A percentile compares a stretch with the other conserved stretches of the same genome.
These are phyloP conservation scores for Trichopus zeylanicus DNA, from an alignment of 116 monocot genomes.

Conservation along the genomic window DNA sequence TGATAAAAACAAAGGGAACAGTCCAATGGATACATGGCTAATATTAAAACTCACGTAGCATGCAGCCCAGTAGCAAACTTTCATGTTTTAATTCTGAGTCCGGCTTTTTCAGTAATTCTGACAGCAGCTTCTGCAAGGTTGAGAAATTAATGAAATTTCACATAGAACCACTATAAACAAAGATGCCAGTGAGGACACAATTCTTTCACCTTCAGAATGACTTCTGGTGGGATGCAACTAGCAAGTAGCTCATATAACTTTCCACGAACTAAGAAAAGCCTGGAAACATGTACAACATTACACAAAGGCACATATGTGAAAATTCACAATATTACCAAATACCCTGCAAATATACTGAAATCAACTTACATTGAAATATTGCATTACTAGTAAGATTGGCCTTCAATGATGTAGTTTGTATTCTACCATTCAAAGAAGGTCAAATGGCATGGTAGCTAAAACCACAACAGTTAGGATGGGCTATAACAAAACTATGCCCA, in stretches of 20 bases:
- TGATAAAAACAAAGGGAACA: too few species aligned
- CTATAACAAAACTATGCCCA: not conserved
- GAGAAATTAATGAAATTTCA: not conserved
- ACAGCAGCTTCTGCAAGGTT: slow-evolving; percentile 67
- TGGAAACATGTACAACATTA: slow-evolving; percentile 35
- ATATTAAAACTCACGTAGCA: slow-evolving; percentile 77
- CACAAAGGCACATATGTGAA: too few species aligned
- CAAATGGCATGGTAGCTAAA: not conserved
- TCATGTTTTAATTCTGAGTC: slow-evolving; percentile 96
- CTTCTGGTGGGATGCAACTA: slow-evolving; percentile 94
- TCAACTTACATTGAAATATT: too few species aligned
- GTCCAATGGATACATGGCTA: too few species aligned
- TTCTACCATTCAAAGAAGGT: not conserved
- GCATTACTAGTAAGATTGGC: not conserved
- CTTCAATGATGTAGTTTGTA: not conserved
- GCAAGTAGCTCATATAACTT: slow-evolving; percentile 90
- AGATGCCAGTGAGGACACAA: not conserved
- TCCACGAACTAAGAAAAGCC: slow-evolving; percentile 81
- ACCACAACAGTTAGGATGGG: not conserved
- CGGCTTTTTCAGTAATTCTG: slow-evolving; percentile 87
- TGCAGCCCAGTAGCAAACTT: slow-evolving; percentile 98
- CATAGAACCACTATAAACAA: not conserved
- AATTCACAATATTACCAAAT: not conserved
- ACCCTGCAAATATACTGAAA: not conserved
- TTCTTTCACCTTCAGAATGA: slow-evolving; percentile 73